Conservation (phyloP, 345 rosid species). For the Salix viminalis region DNA sequence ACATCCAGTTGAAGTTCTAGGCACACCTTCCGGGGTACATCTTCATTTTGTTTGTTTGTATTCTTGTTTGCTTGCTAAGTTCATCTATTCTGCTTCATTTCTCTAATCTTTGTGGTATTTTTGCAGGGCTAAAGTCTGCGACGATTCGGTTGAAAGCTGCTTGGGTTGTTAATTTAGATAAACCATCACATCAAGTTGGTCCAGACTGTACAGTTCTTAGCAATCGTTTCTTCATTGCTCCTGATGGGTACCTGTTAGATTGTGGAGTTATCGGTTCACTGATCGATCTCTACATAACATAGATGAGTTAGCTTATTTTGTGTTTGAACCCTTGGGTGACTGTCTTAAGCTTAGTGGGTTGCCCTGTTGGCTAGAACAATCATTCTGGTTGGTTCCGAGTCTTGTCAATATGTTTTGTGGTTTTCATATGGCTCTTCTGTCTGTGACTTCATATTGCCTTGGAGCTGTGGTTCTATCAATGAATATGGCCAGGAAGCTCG, state of each 20-base stretch:
- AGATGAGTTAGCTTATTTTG: constrained; percentile 29
- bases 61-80: not conserved
- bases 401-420: constrained; percentile 41
- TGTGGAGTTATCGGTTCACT: constrained; percentile 22
- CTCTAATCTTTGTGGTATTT: constrained; percentile 8
- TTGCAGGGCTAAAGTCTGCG: constrained; percentile 60
- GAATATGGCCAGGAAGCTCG: constrained; percentile 53
- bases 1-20: constrained; percentile 28
- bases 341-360: constrained; percentile 30
- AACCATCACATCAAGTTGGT: constrained; percentile 21
- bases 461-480: constrained; percentile 38
- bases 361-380: constrained; percentile 33
- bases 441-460: constrained; percentile 27
- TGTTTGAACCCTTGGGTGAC: constrained; percentile 36
- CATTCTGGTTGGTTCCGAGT: constrained; percentile 27
- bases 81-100: not conserved
- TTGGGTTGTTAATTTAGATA: constrained; percentile 32
- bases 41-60: not conserved
- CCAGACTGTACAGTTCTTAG: constrained; percentile 27
- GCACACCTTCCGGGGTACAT: constrained; percentile 26
- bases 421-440: constrained; percentile 21
- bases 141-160: constrained; percentile 35
- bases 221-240: constrained; percentile 22
- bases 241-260: constrained; percentile 39
- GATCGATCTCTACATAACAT: constrained; percentile 28